These are phyloP conservation scores for Drechmeria coniospora DNA, from an alignment of 2,329 filamentous ascomycete species.

Conservation along the genomic window DNA sequence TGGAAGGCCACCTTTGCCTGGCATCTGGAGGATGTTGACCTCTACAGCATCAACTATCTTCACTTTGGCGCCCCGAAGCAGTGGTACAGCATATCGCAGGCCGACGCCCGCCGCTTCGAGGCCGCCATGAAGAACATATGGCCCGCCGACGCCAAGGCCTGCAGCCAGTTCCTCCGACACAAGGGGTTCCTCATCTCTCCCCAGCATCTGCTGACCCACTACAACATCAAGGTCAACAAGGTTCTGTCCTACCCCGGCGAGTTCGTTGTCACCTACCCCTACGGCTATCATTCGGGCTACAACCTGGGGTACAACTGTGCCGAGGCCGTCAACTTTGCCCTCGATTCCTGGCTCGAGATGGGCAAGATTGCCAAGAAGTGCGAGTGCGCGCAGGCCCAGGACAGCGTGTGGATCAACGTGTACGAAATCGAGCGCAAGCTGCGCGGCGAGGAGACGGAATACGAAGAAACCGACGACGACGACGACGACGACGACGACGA, in stretches of 20 bases:
- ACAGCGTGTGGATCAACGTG: conserved; percentile 97
- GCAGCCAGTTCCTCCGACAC: conserved; percentile 89
- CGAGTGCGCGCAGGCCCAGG: conserved; percentile 83
- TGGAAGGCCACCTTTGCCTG: conserved; percentile 99
- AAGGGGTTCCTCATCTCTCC: conserved; percentile 97
- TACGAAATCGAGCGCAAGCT: conserved; percentile 90
- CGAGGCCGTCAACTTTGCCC: conserved; percentile 95
- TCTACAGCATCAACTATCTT: conserved; percentile 99
- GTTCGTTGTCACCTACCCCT: conserved; percentile 96
- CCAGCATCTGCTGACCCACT: conserved; percentile 69
- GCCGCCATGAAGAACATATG: conserved; percentile 89
- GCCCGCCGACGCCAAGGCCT: conserved; percentile 89
- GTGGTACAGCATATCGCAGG: conserved; percentile 98
- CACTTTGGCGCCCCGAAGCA: conserved; percentile 98
- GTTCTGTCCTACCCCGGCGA: conserved; percentile 91
- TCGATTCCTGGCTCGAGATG: conserved; percentile 89
- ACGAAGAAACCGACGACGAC: conserved; percentile 57
- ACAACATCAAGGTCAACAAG: conserved; percentile 91
- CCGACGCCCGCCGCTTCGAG: conserved; percentile 84
- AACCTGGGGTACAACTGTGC: conserved; percentile 98
- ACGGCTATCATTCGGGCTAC: conserved; percentile 95
- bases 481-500: conserved; percentile 47
- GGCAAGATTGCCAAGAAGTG: conserved; percentile 94
- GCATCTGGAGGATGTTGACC: conserved; percentile 95
- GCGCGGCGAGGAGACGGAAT: conserved; percentile 74